Evolutionary conservation across 805 yeast species (phyloP), one percentile per base, ranked within the genome.

Genomic region (Ogataea kodamae): DNA sequence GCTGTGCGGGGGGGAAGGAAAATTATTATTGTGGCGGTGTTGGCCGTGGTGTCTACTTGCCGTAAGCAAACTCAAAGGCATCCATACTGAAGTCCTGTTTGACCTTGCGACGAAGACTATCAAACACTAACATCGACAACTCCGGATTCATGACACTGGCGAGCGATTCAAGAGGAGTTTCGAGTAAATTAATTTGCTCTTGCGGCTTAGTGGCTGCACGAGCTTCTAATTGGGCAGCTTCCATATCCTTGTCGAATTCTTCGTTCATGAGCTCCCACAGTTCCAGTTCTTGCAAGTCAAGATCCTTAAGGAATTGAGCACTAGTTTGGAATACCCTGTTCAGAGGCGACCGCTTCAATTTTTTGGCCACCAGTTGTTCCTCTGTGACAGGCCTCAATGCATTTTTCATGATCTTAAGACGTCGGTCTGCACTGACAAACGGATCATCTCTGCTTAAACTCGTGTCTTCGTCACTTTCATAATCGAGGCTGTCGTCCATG

Each of bases 221-320:
- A 15, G 18, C 22, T 8, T 49, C 47, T 18, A 22, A 17, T 23
- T 43, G 40, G 20, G 39, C 28, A 3, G 35, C 22, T 9, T 42
- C 45, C 46, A 59, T 45, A 21, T 51, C 61, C 16, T 40, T 37
- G 12, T 59, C 59, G 32, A 49, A 58, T 31, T 58, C 61, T 22
- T 54, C 60, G 33, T 54, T 56, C 53, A 58, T 43, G 17, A 48
- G 32, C 30, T 51, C 57, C 57, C 61, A 55, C 29, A 43, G 43
- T 18, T 57, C 63, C 10, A 60, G 25, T 32, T 60, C 64, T 30
- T 56, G 54, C 9, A 48, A 18, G 12, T 47, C 54, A 27, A 60
- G 26, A 9, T 50, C 52, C 18, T 43, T 46, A 24, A 58, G 29
- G 33, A 57, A 58, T 9, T 43, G 49, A 9, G 48, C 30, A 9